phyloP scores from a whole-genome alignment of 225 moss, liverwort and hornwort genomes.

The Physcomitrium patens region DNA sequence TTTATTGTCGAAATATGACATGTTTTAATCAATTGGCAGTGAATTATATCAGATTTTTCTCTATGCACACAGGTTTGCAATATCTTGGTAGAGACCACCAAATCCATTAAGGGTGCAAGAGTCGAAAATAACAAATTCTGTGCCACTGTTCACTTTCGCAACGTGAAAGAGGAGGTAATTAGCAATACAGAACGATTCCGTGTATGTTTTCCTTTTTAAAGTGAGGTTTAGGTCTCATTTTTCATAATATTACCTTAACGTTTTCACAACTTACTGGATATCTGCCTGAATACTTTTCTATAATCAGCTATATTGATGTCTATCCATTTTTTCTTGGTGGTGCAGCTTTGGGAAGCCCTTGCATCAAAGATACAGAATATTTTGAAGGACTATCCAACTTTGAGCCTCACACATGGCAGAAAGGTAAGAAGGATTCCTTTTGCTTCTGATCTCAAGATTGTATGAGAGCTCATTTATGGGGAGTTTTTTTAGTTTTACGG shows the following conservation, averaged over 20 bases:
- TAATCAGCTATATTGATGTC: not conserved
- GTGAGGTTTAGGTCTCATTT: not conserved
- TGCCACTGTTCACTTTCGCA: conserved; percentile 84
- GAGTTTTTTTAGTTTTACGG: not conserved
- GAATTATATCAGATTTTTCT: not conserved
- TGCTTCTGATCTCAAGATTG: not conserved
- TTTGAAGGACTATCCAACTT: conserved; percentile 66
- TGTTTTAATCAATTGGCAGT: not conserved
- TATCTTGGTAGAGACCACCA: conserved; percentile 58
- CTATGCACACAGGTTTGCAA: conserved; percentile 55
- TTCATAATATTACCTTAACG: not conserved
- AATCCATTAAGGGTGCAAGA: conserved; percentile 60
- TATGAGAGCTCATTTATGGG: not conserved
- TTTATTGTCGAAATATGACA: not conserved
- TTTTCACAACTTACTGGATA: no score
- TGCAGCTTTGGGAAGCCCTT: conserved; percentile 55
- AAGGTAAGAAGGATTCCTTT: conserved; percentile 32
- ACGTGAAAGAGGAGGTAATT: conserved; percentile 80
- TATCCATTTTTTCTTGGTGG: not conserved
- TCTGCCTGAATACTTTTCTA: no score
- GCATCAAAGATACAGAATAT: conserved; percentile 63
- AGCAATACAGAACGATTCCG: not conserved
- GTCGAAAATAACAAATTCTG: conserved; percentile 90
- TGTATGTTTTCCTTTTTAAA: not conserved
- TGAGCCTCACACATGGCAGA: conserved; percentile 68